Evolutionary conservation across 1,139 yeast species (phyloP), one percentile per base, ranked within the genome.

Genomic region (Kodamaea suecica): DNA sequence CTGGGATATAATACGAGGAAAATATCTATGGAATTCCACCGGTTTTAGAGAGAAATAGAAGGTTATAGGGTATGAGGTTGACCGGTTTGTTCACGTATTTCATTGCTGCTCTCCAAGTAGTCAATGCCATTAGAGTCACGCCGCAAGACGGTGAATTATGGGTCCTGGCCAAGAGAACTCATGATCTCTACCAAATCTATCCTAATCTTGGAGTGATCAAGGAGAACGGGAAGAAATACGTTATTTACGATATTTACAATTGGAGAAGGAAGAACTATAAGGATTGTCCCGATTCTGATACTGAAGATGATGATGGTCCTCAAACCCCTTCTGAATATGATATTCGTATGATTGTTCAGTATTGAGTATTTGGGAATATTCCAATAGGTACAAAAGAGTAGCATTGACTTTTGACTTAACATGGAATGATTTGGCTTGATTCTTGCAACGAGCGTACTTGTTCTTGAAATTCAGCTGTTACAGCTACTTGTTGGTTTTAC

Each of bases 281-380:
- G n/a, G 30, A 27, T 16, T 33, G 29, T 20, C 33, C 25, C 2
- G 40, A 37, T 8, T 37, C 40, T 10, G 40, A 37, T 17, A 37
- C 40, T 8, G 40, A 37, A 19, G 34, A 36, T 11, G 40, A 37
- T 16, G 34, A 33, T 11, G 40, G 37, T 5, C 40, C 40, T 11
- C 21, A 24, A 27, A 37, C 40, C 16, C 40, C 40, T 4, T 27
- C 30, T 16, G 30, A 27, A n/a, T 15, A 10, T 17, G 23, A 27
- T 10, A 7, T 23, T 6, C 14, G 30, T 7, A n/a, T 27, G 30
- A n/a, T 27, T 25, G 28, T 25, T 13, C 28, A 25, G 14, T 25
- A 12, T 25, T 25, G 28, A 25, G 21, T 6, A 6, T 19, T 19
- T 19, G 9, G 21, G 21, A 9, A n/a, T n/a, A n/a, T n/a, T n/a